Percentiles rank a stretch among this genome's conserved stretches.
Evolutionary conservation across 2,329 filamentous ascomycete genomes (phyloP).

Genomic region (Podosphaera fusca): DNA sequence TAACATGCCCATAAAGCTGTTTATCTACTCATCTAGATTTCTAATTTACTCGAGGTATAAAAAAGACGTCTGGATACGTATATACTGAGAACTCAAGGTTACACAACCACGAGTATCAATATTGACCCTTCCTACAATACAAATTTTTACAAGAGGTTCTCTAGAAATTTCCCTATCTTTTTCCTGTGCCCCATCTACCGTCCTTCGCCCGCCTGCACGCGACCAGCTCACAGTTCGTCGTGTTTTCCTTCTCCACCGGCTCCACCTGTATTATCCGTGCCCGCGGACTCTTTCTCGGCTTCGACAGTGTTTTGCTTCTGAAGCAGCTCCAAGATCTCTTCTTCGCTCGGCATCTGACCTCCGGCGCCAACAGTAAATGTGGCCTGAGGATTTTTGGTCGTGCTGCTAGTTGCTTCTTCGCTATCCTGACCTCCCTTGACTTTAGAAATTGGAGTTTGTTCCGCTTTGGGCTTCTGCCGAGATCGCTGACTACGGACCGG

Average conservation of each 20-base stretch:
- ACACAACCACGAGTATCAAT: too few relatives aligned
- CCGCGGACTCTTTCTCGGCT: constrained; percentile 6
- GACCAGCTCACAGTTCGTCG: constrained; percentile 7
- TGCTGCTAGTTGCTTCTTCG: constrained; percentile 10
- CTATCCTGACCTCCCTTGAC: constrained; percentile 15
- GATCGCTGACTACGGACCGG: constrained; percentile 19
- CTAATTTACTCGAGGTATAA: too few relatives aligned
- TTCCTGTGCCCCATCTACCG: neutral
- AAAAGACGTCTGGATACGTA: too few relatives aligned
- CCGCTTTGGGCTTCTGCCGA: constrained; percentile 19
- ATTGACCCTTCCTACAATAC: too few relatives aligned
- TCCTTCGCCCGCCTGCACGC: too few relatives aligned
- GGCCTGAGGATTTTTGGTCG: constrained; percentile 4
- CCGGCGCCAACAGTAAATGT: constrained; percentile 19
- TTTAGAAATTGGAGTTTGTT: constrained; percentile 17
- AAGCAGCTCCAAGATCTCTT: constrained; percentile 32
- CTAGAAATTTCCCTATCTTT: neutral
- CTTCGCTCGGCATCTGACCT: constrained; percentile 22
- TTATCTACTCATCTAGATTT: too few relatives aligned
- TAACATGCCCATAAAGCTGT: too few relatives aligned
- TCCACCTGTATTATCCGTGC: neutral
- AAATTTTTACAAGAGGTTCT: too few relatives aligned
- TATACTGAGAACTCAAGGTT: too few relatives aligned
- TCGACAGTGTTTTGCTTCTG: constrained; percentile 12
- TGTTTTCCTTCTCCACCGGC: constrained; percentile 4